Evolutionary conservation across 495 filamentous ascomycete genomes (phyloP).

Genomic region (Xylaria flabelliformis): DNA sequence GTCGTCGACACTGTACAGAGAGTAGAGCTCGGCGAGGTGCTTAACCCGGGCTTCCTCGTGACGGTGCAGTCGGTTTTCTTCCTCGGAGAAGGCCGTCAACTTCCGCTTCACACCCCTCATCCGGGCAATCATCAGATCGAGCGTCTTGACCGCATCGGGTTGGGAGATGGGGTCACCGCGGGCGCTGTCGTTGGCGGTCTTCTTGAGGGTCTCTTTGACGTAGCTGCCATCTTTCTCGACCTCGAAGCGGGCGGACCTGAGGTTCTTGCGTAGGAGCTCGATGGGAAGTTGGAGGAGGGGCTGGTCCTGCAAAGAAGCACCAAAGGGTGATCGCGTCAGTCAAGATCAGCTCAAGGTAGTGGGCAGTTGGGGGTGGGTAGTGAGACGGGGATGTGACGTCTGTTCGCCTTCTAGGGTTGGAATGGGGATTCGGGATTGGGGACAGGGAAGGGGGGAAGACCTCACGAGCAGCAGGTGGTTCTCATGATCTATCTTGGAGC

Average conservation of each 20-base stretch:
- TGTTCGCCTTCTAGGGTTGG: background rate
- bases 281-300: slow-evolving; percentile 89
- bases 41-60: slow-evolving; percentile 77
- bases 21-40: slow-evolving; percentile 79
- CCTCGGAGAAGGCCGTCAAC: slow-evolving; percentile 74
- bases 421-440: background rate
- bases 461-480: slow-evolving; percentile 57
- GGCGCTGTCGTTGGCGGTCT: slow-evolving; percentile 70
- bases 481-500: slow-evolving; percentile 54
- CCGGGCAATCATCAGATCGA: slow-evolving; percentile 83
- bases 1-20: slow-evolving; percentile 82
- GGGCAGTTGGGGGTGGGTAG: background rate
- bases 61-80: slow-evolving; percentile 74
- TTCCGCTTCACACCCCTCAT: slow-evolving; percentile 90
- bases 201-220: slow-evolving; percentile 72
- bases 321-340: slow-evolving; percentile 19
- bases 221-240: slow-evolving; percentile 79
- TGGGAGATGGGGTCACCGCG: slow-evolving; percentile 60
- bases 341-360: background rate
- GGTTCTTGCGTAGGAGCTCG: slow-evolving; percentile 90
- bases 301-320: slow-evolving; percentile 71
- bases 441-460: background rate
- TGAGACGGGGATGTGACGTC: background rate
- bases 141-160: slow-evolving; percentile 72
- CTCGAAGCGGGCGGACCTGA: slow-evolving; percentile 82